Percentiles rank a stretch among this genome's conserved stretches.
phyloP scores from a whole-genome alignment of 2,329 filamentous ascomycete genomes.

The Penicillium sp. region DNA sequence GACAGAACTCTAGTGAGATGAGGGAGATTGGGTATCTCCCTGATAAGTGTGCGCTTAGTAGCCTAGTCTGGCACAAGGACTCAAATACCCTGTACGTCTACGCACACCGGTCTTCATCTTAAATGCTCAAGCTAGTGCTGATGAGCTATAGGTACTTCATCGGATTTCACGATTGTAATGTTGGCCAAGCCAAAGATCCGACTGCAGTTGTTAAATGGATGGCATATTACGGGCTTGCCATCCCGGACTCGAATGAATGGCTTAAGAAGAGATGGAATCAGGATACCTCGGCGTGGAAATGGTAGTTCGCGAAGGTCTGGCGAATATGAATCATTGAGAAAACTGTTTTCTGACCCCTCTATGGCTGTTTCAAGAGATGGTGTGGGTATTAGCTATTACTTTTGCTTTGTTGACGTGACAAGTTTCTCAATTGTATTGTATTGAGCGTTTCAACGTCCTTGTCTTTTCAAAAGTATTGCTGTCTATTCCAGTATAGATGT shows the following conservation, averaged over 20 bases:
- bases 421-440: no score
- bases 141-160: not conserved
- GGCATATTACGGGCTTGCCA: not conserved
- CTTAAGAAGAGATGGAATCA: not conserved
- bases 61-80: not conserved
- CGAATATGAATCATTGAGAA: no score
- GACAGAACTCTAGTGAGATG: not conserved
- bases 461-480: no score
- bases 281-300: not conserved
- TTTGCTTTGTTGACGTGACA: no score
- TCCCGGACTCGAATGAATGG: not conserved
- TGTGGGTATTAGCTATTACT: no score
- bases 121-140: not conserved
- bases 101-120: not conserved
- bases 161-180: not conserved
- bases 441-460: no score
- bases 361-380: no score
- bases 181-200: not conserved
- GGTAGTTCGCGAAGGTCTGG: not conserved
- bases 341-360: no score
- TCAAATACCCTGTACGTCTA: not conserved
- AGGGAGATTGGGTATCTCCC: not conserved
- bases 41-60: not conserved
- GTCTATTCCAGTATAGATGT: no score
- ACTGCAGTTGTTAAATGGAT: not conserved